Evolutionary conservation across 2,329 filamentous ascomycete species (phyloP), one percentile per base, ranked within the genome.

Genomic region (Pseudogymnoascus sp.): DNA sequence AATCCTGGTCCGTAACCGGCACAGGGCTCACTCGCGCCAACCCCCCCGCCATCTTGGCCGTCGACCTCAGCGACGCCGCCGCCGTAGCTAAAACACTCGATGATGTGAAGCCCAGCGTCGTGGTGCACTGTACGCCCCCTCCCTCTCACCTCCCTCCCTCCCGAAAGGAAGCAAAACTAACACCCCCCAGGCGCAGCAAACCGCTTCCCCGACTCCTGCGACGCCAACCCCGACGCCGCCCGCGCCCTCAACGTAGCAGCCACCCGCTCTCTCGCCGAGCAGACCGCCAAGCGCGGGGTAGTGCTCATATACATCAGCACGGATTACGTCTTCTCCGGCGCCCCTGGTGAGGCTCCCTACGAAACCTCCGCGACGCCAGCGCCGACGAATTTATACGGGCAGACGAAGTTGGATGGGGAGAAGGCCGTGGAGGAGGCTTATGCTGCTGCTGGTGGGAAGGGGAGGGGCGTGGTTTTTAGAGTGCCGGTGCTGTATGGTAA

Each of bases 401-500:
- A 88, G 78, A 85, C 84, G n/a, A 89, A 89, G 72, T 82, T 81
- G 35, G 88, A 89, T 59, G 90, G 89, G 5, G 84, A 89, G 67
- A 78, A 82, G 58, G 91, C 85, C 0, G 85, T 92, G 8, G 74
- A 93, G n/a, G 81, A 83, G 14, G 83, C 80, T 55, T 88, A 79
- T 66, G 69, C 76, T 43, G 72, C 76, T 2, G 79, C 76, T 1
- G 77, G 75, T 1, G 81, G 79, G 68, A 68, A 75, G 3, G 84
- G 83, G 0, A 75, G 82, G 19, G 88, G 83, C 0, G 80, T 93
- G 0, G 85, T 93, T 4, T 78, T 96, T 60, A 82, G 91, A 12
- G 89, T 96, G 4, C 92, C 92, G 0, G 86, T 96, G 14, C 78
- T 96, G 14, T 96, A 96, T 72, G 92, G 92, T 1, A 78, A 85